phyloP scores from a whole-genome alignment of 2,329 filamentous ascomycete genomes.

The Beauveria sp. region DNA sequence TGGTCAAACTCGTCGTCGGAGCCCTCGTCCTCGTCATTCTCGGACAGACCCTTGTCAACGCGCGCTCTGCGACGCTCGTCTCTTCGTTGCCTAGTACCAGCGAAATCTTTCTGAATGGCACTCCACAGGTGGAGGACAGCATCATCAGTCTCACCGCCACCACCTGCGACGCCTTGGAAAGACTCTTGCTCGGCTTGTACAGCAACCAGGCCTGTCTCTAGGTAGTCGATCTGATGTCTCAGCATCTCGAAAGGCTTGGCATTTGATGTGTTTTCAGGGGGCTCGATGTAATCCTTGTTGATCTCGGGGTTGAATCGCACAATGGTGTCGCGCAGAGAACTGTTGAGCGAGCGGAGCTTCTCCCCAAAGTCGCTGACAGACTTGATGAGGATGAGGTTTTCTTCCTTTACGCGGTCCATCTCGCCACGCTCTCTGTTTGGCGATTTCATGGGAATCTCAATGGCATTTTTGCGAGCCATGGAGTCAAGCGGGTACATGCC shows the following conservation, averaged over 20 bases:
- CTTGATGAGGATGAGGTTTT: conserved; percentile 24
- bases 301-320: conserved; percentile 52
- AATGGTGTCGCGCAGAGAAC: conserved; percentile 58
- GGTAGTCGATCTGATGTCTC: conserved; percentile 57
- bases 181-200: conserved; percentile 52
- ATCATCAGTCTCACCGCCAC: conserved; percentile 46
- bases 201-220: conserved; percentile 57
- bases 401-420: conserved; percentile 9
- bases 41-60: conserved; percentile 48
- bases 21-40: conserved; percentile 50
- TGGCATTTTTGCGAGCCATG: conserved; percentile 32
- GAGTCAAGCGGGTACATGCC: conserved; percentile 63
- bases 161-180: conserved; percentile 20
- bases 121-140: conserved; percentile 50
- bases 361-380: conserved; percentile 55
- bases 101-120: conserved; percentile 43
- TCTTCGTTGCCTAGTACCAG: conserved; percentile 46
- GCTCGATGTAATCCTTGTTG: conserved; percentile 37
- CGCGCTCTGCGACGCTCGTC: conserved; percentile 45
- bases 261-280: conserved; percentile 27
- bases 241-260: conserved; percentile 41
- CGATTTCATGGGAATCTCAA: conserved; percentile 54
- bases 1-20: conserved; percentile 48
- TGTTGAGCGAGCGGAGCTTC: conserved; percentile 61
- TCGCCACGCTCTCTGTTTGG: conserved; percentile 38